Conservation (phyloP, 768 basidiomycete species). For the Kwoniella europaea region DNA sequence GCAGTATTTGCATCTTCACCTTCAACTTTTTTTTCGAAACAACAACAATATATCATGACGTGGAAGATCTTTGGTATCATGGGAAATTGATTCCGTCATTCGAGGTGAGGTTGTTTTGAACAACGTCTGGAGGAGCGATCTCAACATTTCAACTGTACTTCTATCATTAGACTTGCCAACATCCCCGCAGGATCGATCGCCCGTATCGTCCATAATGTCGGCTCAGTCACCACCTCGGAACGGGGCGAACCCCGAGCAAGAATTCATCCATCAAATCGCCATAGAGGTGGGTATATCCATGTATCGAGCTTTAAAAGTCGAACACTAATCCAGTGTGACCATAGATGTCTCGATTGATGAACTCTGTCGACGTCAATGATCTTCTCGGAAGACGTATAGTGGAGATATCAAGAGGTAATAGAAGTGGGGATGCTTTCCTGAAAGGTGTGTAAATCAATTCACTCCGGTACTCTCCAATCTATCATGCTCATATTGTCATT, state of each 20-base stretch:
- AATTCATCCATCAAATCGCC: conserved; percentile 56
- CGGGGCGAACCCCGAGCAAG: conserved; percentile 28
- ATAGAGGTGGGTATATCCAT: conserved; percentile 49
- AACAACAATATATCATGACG: not conserved
- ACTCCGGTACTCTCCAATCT: not conserved
- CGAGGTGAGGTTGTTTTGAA: not conserved
- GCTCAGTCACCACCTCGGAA: conserved; percentile 25
- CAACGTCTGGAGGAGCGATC: not conserved
- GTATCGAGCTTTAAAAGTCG: not conserved
- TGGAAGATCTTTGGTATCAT: not conserved
- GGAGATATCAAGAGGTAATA: conserved; percentile 76
- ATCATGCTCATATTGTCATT: not conserved
- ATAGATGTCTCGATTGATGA: conserved; percentile 78
- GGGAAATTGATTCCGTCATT: not conserved
- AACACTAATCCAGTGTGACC: not conserved
- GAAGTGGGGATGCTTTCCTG: conserved; percentile 67
- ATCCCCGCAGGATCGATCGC: not conserved
- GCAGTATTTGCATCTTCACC: not conserved
- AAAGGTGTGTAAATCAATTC: conserved; percentile 62
- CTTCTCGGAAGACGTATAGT: conserved; percentile 76
- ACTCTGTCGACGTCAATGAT: conserved; percentile 81
- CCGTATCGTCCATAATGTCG: conserved; percentile 21
- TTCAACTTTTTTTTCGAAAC: not conserved
- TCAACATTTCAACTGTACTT: too few relatives aligned
- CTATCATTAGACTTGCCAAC: not conserved